Base-by-base conservation (phyloP, 2,329 filamentous ascomycete genomes). In the Penicillium psychrosexuale region DNA sequence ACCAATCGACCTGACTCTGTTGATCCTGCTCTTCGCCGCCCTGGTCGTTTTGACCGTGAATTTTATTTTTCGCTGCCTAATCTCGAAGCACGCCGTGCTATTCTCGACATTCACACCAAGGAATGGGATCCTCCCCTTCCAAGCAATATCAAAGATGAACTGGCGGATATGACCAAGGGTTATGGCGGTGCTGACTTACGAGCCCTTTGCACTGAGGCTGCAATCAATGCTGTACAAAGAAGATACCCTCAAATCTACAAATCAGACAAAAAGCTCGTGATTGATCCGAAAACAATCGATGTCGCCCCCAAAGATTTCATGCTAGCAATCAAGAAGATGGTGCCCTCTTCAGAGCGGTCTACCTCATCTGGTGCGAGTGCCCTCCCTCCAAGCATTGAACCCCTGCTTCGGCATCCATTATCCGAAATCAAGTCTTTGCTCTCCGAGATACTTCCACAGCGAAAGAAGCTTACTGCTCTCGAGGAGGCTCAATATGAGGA, bases 21-120 rank as follows among this genome's bases (percentile, higher is more conserved):
- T 58, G 93, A 99, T 72, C 93, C 93, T 62, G 93, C 93, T n/a
- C 81, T 99, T 55, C 88, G 94, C 57, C 87, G 93, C 47, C 93
- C 94, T 19, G 95, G 94, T 40, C 88, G 94, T 48, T 99, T 99
- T 68, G 94, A 99, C 70, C 83, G 94, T 72, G 95, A 99, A 72
- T 99, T 99, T 67, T 97, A 97, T 77, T 99, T 99, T 69, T 92
- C 94, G 0, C 79, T 99, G 31, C 94, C 94, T 0, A 90, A 93
- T 63, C 80, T 86, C 4, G 84, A 89, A 37, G 91, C 85, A 22
- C 85, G 94, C 58, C 87, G 89, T 60, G 83, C 90, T 5, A 99
- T 99, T 65, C 82, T 99, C 56, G 88, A 97, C 60, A 99, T 99
- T 56, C 91, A 99, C 71, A 99, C 94, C 7, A 88, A 89, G 69